Evolutionary conservation across 495 filamentous ascomycete species (phyloP).

Genomic region (Penicillium cosmopolitanum): DNA sequence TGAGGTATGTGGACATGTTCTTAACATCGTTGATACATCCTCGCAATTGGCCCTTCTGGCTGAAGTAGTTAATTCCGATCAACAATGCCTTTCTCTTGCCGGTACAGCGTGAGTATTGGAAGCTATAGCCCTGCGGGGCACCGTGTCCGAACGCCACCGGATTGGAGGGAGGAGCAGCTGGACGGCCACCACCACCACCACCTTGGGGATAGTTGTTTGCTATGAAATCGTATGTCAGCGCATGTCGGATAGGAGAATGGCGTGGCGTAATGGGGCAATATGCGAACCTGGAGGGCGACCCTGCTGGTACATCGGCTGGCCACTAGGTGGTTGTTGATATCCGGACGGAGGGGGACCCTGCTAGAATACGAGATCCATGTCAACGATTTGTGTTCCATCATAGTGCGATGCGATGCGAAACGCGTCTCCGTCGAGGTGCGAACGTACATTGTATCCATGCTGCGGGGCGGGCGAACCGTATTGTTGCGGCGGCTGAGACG

Average conservation of each 20-base stretch:
- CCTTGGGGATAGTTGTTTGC: conserved; percentile 40
- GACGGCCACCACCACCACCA: conserved; percentile 28
- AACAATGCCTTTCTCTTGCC: conserved; percentile 89
- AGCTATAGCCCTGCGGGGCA: conserved; percentile 77
- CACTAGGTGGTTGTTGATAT: conserved; percentile 42
- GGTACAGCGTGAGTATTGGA: conserved; percentile 91
- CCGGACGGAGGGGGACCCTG: conserved; percentile 34
- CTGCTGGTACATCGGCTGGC: conserved; percentile 38
- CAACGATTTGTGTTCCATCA: neutral
- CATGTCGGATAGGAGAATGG: neutral
- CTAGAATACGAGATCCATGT: neutral
- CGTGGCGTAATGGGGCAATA: neutral
- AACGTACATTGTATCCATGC: conserved; percentile 48
- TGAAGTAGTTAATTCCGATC: conserved; percentile 98
- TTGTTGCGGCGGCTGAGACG: conserved; percentile 44
- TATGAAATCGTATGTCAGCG: conserved; percentile 10
- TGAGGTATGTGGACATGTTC: conserved; percentile 93
- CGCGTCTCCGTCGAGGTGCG: neutral
- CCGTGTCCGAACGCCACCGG: conserved; percentile 72
- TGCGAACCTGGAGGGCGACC: conserved; percentile 43
- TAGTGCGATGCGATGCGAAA: neutral
- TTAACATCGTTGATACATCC: conserved; percentile 99
- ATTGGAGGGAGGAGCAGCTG: conserved; percentile 44
- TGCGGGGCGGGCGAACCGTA: conserved; percentile 46
- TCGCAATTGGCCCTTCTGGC: conserved; percentile 85